A percentile compares a stretch with the other conserved stretches of the same genome.
Conservation (phyloP, 2,329 filamentous ascomycete species). For the Fusarium transvaalense region DNA sequence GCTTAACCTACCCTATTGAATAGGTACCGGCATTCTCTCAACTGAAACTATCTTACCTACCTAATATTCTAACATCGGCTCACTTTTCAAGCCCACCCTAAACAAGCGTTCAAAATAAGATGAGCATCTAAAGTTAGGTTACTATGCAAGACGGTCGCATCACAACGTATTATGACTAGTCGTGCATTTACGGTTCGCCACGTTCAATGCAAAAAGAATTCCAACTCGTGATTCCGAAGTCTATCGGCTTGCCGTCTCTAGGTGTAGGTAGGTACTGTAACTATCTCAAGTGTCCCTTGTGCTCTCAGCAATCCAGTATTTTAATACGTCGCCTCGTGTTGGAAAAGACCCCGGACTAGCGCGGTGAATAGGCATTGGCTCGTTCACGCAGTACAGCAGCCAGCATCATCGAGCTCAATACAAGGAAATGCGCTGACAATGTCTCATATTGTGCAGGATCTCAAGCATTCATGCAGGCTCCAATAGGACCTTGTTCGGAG, state of each 20-base stretch:
- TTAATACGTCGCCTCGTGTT: not conserved
- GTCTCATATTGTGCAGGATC: conserved; percentile 16
- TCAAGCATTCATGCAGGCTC: conserved; percentile 10
- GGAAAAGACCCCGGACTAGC: conserved; percentile 2
- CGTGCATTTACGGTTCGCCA: not conserved
- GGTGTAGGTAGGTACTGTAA: too few species aligned
- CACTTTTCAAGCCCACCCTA: conserved; percentile 12
- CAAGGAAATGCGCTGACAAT: conserved; percentile 7
- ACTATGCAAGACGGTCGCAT: not conserved
- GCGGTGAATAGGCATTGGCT: conserved; percentile 17
- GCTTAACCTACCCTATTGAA: conserved; percentile 15
- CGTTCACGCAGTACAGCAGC: conserved; percentile 23
- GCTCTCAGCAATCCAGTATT: not conserved
- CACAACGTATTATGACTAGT: not conserved
- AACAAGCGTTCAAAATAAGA: conserved; percentile 15
- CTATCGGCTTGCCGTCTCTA: not conserved
- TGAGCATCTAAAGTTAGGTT: conserved; percentile 17
- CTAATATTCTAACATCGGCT: conserved; percentile 1
- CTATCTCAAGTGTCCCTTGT: not conserved
- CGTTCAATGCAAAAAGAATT: not conserved
- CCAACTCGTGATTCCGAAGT: not conserved
- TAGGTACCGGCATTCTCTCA: not conserved
- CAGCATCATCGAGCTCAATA: conserved; percentile 10
- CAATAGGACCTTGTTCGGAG: conserved; percentile 18
- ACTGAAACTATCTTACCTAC: not conserved